Evolutionary conservation across 345 rosid genomes (phyloP).

Genomic region (Gynandropsis gynandra): DNA sequence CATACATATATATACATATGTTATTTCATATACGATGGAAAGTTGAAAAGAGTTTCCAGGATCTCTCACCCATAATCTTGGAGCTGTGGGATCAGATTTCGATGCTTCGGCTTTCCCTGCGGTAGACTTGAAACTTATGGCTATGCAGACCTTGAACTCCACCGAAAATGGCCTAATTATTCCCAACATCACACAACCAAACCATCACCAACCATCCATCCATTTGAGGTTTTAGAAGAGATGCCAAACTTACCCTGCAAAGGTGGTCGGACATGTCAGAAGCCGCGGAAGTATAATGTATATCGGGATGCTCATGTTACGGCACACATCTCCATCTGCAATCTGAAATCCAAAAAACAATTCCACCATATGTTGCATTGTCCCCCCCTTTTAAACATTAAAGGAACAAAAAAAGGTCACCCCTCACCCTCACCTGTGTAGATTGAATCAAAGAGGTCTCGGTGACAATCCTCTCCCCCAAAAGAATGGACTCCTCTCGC

Average conservation of each 20-base stretch:
- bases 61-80: slow-evolving; percentile 89
- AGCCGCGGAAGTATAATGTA: slow-evolving; percentile 80
- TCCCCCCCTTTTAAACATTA: no score
- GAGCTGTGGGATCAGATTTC: slow-evolving; percentile 76
- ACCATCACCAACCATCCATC: background rate
- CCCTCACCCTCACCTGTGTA: slow-evolving; percentile 48
- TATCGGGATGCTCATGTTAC: slow-evolving; percentile 57
- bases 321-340: slow-evolving; percentile 91
- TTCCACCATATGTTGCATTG: no score
- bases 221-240: background rate
- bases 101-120: slow-evolving; percentile 45
- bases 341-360: slow-evolving; percentile 42
- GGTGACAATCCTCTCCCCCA: slow-evolving; percentile 68
- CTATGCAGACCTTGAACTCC: slow-evolving; percentile 70
- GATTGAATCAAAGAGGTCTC: slow-evolving; percentile 91
- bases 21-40: no score
- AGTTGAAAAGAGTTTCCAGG: no score
- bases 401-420: slow-evolving; percentile 6
- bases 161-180: slow-evolving; percentile 70
- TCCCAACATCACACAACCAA: slow-evolving; percentile 4
- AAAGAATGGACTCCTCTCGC: slow-evolving; percentile 63
- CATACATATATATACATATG: no score
- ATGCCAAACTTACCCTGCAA: slow-evolving; percentile 59
- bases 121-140: slow-evolving; percentile 66
- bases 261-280: slow-evolving; percentile 72